These are phyloP conservation scores for Salvia rosmarinus DNA, from an alignment of 257 asterid species.

Conservation along the genomic window DNA sequence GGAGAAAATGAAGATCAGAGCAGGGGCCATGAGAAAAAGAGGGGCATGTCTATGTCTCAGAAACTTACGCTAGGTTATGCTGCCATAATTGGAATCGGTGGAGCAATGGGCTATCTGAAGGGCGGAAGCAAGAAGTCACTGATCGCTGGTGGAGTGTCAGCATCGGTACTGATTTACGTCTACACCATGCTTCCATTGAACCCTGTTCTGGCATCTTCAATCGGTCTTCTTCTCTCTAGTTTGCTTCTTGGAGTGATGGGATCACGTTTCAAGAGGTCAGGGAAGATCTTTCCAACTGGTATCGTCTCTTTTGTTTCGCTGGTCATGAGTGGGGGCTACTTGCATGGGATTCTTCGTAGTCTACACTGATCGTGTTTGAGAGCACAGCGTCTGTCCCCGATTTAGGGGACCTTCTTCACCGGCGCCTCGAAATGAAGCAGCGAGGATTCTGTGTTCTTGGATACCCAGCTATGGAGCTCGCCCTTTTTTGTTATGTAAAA, in stretches of 20 bases:
- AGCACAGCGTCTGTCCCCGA: not conserved
- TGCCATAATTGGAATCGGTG: conserved; percentile 78
- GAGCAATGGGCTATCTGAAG: conserved; percentile 82
- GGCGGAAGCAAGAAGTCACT: conserved; percentile 86
- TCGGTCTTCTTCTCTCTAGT: conserved; percentile 73
- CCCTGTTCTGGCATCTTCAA: conserved; percentile 73
- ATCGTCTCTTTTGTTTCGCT: conserved; percentile 70
- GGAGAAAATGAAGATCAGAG: conserved; percentile 47
- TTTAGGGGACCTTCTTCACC: not conserved
- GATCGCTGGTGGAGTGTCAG: conserved; percentile 73
- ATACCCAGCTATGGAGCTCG: not conserved
- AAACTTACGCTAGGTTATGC: conserved; percentile 85
- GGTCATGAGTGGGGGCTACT: conserved; percentile 83
- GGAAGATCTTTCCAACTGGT: conserved; percentile 91
- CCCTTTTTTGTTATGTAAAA: not conserved
- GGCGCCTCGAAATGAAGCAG: not conserved
- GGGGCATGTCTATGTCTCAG: conserved; percentile 85
- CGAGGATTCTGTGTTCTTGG: not conserved
- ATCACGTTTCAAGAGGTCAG: conserved; percentile 74
- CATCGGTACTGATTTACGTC: conserved; percentile 54
- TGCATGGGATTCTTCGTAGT: conserved; percentile 82
- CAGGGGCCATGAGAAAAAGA: conserved; percentile 45
- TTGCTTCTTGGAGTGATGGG: conserved; percentile 86
- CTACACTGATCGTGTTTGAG: conserved; percentile 41
- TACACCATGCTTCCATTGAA: conserved; percentile 67